phyloP scores from a whole-genome alignment of 169 alveolate species.

The Cryptosporidium ryanae region DNA sequence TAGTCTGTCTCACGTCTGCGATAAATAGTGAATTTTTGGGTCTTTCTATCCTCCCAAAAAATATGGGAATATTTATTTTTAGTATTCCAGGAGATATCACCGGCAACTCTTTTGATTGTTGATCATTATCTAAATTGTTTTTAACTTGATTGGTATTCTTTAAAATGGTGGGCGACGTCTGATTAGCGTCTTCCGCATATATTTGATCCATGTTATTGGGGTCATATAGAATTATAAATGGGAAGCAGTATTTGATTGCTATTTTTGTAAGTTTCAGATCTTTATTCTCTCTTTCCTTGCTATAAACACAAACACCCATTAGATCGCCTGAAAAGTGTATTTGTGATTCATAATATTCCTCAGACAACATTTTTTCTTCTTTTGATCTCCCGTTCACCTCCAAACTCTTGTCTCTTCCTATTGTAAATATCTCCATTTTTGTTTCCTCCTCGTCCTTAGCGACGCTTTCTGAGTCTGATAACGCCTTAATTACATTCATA shows the following conservation, averaged over 20 bases:
- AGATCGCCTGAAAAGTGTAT: conserved; percentile 55
- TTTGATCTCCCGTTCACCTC: conserved; percentile 19
- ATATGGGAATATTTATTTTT: conserved; percentile 44
- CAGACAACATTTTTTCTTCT: conserved; percentile 35
- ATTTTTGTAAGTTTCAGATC: background rate
- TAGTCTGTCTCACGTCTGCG: conserved; percentile 63
- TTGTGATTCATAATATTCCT: conserved; percentile 58
- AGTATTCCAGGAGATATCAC: conserved; percentile 30
- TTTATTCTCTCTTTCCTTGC: background rate
- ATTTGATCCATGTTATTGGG: conserved; percentile 20
- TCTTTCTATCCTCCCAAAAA: conserved; percentile 53
- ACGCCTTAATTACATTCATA: conserved; percentile 16
- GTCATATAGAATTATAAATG: conserved; percentile 52
- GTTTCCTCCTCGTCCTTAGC: background rate
- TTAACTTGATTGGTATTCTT: background rate
- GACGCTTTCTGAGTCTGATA: conserved; percentile 13
- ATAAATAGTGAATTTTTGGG: conserved; percentile 56
- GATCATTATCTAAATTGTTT: background rate
- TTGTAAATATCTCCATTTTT: conserved; percentile 50
- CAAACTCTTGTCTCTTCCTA: conserved; percentile 64
- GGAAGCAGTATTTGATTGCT: conserved; percentile 48
- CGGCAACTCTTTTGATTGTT: background rate
- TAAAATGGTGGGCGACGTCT: background rate
- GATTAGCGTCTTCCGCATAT: background rate
- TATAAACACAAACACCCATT: conserved; percentile 37